phyloP scores from a whole-genome alignment of 2,329 filamentous ascomycete species.

The Xylariaceae sp. region DNA sequence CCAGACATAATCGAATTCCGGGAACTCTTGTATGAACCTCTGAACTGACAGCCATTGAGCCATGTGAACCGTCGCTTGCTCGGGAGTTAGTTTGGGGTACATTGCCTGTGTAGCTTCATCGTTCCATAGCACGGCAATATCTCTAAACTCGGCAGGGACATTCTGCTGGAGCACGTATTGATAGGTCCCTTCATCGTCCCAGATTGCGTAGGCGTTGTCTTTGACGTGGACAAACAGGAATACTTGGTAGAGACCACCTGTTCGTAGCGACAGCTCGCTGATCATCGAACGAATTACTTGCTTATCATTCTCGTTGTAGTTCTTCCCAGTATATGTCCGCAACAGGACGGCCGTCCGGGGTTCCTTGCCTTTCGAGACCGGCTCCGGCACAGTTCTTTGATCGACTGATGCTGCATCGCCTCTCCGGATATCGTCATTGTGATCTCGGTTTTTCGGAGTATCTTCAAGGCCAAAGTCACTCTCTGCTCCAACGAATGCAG shows the following conservation, averaged over 20 bases:
- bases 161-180: slow-evolving; percentile 53
- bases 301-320: slow-evolving; percentile 73
- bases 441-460: slow-evolving; percentile 10
- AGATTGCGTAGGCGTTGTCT: slow-evolving; percentile 52
- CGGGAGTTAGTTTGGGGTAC: slow-evolving; percentile 65
- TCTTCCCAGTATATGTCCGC: slow-evolving; percentile 67
- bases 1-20: slow-evolving; percentile 77
- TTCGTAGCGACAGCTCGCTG: slow-evolving; percentile 67
- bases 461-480: slow-evolving; percentile 15
- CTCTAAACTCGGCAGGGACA: slow-evolving; percentile 63
- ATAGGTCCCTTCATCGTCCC: slow-evolving; percentile 54
- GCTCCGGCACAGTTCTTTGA: slow-evolving; percentile 4
- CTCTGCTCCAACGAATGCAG: slow-evolving; percentile 13
- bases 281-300: slow-evolving; percentile 74
- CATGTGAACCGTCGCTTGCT: slow-evolving; percentile 49
- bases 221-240: slow-evolving; percentile 77
- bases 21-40: slow-evolving; percentile 68
- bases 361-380: slow-evolving; percentile 31
- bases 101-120: slow-evolving; percentile 67
- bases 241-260: slow-evolving; percentile 75
- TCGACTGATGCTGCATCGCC: neutral
- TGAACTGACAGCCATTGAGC: slow-evolving; percentile 68
- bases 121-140: slow-evolving; percentile 70
- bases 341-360: slow-evolving; percentile 67
- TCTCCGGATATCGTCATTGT: slow-evolving; percentile 17